phyloP scores from a whole-genome alignment of 306 rosid genomes.

The Elaeagnus macrophylla region DNA sequence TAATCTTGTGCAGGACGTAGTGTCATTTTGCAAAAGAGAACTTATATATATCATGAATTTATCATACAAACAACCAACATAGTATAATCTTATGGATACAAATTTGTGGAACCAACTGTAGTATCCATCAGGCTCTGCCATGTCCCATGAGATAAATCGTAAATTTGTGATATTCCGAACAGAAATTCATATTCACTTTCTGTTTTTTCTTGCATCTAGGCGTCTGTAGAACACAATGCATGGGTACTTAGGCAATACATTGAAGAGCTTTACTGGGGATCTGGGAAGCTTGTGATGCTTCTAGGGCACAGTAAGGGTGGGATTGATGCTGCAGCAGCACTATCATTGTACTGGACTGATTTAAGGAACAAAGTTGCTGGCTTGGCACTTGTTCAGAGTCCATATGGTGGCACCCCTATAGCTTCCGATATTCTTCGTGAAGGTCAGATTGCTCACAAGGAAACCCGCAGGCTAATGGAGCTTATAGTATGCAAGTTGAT shows the following conservation, averaged over 20 bases:
- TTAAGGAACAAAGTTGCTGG: slow-evolving; percentile 77
- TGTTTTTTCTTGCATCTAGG: slow-evolving; percentile 28
- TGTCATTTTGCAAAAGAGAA: not conserved
- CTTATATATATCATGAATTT: not conserved
- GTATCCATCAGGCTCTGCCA: too few relatives aligned
- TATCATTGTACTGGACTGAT: slow-evolving; percentile 58
- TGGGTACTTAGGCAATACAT: slow-evolving; percentile 68
- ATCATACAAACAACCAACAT: too few relatives aligned
- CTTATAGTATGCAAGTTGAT: slow-evolving; percentile 72
- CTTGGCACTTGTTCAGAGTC: slow-evolving; percentile 74
- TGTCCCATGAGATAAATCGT: too few relatives aligned
- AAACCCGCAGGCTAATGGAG: slow-evolving; percentile 63
- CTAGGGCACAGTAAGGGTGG: slow-evolving; percentile 91
- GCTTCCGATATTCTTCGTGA: slow-evolving; percentile 71
- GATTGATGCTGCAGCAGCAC: slow-evolving; percentile 70
- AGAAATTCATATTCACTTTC: not conserved
- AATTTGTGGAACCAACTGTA: too few relatives aligned
- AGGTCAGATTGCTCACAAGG: slow-evolving; percentile 81
- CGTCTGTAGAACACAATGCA: slow-evolving; percentile 72
- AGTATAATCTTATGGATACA: too few relatives aligned
- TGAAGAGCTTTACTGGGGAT: slow-evolving; percentile 82
- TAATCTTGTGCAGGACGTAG: not conserved
- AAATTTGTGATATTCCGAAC: too few relatives aligned
- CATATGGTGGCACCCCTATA: slow-evolving; percentile 77
- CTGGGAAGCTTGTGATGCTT: slow-evolving; percentile 66